phyloP scores from a whole-genome alignment of 129 eudicot species.

The Artemisia argyi region DNA sequence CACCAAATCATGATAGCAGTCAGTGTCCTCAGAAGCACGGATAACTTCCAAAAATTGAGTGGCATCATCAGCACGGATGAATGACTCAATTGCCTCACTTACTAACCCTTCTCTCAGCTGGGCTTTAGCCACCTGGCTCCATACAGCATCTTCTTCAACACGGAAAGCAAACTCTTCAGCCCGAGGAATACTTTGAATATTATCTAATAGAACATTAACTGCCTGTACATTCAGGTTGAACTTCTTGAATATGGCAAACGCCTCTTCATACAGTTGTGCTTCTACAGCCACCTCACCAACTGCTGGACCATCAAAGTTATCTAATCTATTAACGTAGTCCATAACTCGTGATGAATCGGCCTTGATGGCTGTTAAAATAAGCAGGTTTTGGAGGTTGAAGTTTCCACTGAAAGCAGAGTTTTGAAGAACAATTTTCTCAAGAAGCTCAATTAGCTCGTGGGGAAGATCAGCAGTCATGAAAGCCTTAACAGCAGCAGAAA shows the following conservation, averaged over 20 bases:
- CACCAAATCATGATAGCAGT: conserved; percentile 84
- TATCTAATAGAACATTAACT: conserved; percentile 80
- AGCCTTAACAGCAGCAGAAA: conserved; percentile 94
- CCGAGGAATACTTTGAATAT: conserved; percentile 71
- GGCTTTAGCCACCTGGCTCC: conserved; percentile 98
- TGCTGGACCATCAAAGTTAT: conserved; percentile 96
- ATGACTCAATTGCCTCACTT: conserved; percentile 93
- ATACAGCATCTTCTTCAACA: conserved; percentile 95
- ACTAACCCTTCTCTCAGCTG: conserved; percentile 89
- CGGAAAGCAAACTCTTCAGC: conserved; percentile 96
- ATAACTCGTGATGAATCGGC: conserved; percentile 92
- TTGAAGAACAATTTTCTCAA: conserved; percentile 91
- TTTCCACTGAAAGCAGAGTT: conserved; percentile 97
- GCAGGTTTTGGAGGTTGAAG: conserved; percentile 89
- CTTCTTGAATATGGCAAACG: conserved; percentile 92
- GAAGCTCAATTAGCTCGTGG: conserved; percentile 85
- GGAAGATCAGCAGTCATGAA: conserved; percentile 97
- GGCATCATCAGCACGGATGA: conserved; percentile 91
- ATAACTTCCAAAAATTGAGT: conserved; percentile 90
- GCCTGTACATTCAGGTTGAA: conserved; percentile 93
- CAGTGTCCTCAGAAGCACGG: conserved; percentile 68
- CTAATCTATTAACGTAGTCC: conserved; percentile 85
- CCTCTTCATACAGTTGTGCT: conserved; percentile 86
- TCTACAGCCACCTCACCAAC: conserved; percentile 98
- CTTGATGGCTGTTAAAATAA: conserved; percentile 88